phyloP scores from a whole-genome alignment of 2,329 filamentous ascomycete species.

The Pochonia chlamydosporia region DNA sequence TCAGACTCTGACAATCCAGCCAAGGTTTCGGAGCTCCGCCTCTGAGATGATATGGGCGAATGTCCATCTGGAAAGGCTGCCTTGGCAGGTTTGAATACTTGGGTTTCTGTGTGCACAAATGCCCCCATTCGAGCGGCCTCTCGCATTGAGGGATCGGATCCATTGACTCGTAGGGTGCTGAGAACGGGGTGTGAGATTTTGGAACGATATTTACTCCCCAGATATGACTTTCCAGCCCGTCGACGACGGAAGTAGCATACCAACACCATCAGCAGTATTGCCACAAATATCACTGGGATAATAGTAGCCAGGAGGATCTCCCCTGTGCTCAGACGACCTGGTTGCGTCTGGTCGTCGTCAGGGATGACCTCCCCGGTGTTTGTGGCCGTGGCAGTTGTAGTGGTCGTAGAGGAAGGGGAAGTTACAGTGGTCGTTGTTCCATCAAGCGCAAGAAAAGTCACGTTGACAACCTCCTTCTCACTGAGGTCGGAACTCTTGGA shows the following conservation, averaged over 20 bases:
- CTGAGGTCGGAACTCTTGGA: slow-evolving; percentile 26
- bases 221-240: slow-evolving; percentile 20
- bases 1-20: slow-evolving; percentile 15
- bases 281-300: slow-evolving; percentile 33
- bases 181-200: slow-evolving; percentile 28
- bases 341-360: slow-evolving; percentile 9
- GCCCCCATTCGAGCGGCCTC: slow-evolving; percentile 14
- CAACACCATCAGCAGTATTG: slow-evolving; percentile 26
- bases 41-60: slow-evolving; percentile 17
- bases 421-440: slow-evolving; percentile 18
- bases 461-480: slow-evolving; percentile 31
- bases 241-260: slow-evolving; percentile 28
- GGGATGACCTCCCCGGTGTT: slow-evolving; percentile 14
- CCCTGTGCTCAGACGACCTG: slow-evolving; percentile 21
- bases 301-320: slow-evolving; percentile 38
- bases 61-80: slow-evolving; percentile 17
- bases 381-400: slow-evolving; percentile 16
- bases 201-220: slow-evolving; percentile 21
- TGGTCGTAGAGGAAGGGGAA: slow-evolving; percentile 16
- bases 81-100: slow-evolving; percentile 14
- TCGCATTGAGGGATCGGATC: slow-evolving; percentile 17
- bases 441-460: slow-evolving; percentile 26
- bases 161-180: slow-evolving; percentile 21
- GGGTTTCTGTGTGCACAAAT: slow-evolving; percentile 10
- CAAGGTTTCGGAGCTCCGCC: slow-evolving; percentile 21